Percentiles rank a stretch among this genome's conserved stretches.
Evolutionary conservation across 2,329 filamentous ascomycete genomes (phyloP).

Genomic region (Talaromyces sp.): DNA sequence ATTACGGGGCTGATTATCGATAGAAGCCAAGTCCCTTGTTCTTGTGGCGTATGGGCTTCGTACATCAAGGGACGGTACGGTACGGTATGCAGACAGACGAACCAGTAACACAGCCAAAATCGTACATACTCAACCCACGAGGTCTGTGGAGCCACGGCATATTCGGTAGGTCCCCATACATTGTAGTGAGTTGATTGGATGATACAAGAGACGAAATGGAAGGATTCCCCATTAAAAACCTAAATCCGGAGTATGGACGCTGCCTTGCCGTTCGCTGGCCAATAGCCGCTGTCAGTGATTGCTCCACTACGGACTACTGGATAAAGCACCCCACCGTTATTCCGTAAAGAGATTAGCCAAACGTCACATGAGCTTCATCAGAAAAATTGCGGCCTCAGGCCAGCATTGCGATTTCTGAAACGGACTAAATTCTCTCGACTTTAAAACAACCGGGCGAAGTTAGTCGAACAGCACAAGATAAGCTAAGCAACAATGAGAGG

Average conservation of each 20-base stretch:
- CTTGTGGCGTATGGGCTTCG: not conserved
- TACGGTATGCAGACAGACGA: not conserved
- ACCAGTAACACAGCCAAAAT: not conserved
- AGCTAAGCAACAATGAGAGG: too few relatives aligned
- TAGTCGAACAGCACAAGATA: too few relatives aligned
- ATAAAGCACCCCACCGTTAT: not conserved
- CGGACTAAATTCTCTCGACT: not conserved
- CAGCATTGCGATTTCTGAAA: not conserved
- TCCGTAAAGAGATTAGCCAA: too few relatives aligned
- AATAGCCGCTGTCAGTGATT: too few relatives aligned
- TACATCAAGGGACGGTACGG: not conserved
- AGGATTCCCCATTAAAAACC: too few relatives aligned
- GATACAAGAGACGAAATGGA: not conserved
- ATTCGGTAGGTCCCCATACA: not conserved
- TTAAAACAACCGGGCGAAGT: too few relatives aligned
- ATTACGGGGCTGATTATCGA: not conserved
- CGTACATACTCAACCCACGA: not conserved
- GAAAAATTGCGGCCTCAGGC: not conserved
- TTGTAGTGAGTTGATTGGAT: not conserved
- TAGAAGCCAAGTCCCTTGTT: not conserved
- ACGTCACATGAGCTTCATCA: not conserved
- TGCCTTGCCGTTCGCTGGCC: too few relatives aligned
- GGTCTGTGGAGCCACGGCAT: not conserved
- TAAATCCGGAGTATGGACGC: too few relatives aligned
- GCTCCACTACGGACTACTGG: not conserved